Evolutionary conservation across 2,329 filamentous ascomycete species (phyloP).

Genomic region (Aspergillus sp.): DNA sequence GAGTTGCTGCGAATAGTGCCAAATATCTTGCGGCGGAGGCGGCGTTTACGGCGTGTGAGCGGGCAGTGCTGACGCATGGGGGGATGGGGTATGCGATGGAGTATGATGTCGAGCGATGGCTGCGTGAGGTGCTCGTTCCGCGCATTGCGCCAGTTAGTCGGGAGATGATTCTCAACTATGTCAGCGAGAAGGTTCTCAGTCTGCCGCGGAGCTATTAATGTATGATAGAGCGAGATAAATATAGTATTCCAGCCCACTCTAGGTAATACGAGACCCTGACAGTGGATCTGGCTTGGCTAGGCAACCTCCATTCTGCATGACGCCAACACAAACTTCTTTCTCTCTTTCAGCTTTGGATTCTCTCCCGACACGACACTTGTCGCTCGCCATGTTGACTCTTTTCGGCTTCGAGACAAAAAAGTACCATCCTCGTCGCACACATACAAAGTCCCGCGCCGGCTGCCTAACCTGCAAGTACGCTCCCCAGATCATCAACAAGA

Average conservation of each 20-base stretch:
- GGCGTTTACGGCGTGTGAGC: slow-evolving; percentile 63
- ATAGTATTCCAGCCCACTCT: neutral
- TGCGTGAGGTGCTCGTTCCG: slow-evolving; percentile 63
- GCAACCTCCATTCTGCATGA: neutral
- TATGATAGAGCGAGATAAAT: neutral
- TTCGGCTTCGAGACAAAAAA: neutral
- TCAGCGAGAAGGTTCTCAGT: slow-evolving; percentile 50
- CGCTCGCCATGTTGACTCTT: neutral
- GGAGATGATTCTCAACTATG: slow-evolving; percentile 53
- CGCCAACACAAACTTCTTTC: neutral
- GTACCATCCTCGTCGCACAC: neutral
- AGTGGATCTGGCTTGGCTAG: neutral
- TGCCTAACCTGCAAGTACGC: neutral
- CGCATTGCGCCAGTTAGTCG: slow-evolving; percentile 63
- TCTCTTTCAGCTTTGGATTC: neutral
- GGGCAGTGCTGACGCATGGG: slow-evolving; percentile 60
- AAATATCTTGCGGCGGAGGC: slow-evolving; percentile 69
- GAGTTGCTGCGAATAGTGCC: slow-evolving; percentile 69
- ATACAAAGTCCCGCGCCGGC: neutral
- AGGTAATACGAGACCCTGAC: neutral
- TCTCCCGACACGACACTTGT: neutral
- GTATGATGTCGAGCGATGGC: slow-evolving; percentile 65
- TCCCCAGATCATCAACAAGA: neutral
- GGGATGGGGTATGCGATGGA: slow-evolving; percentile 69
- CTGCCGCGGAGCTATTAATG: slow-evolving; percentile 49